phyloP scores from a whole-genome alignment of 257 asterid genomes.

The Scutellaria barbata region DNA sequence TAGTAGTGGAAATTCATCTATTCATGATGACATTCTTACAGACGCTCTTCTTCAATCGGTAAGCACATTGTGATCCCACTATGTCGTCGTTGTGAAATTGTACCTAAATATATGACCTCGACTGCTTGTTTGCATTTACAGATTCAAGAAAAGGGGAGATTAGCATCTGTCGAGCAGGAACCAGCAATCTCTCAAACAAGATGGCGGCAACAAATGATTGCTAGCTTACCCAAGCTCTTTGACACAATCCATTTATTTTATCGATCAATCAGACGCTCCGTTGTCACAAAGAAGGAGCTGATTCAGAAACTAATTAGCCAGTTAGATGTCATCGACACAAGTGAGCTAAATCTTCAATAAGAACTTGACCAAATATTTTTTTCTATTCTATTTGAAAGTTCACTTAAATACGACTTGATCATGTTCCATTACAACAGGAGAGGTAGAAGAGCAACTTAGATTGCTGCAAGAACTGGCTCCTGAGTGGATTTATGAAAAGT shows the following conservation, averaged over 20 bases:
- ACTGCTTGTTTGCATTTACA: constrained; percentile 35
- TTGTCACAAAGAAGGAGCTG: constrained; percentile 71
- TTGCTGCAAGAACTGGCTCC: constrained; percentile 82
- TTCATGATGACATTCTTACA: constrained; percentile 56
- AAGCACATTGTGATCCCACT: constrained; percentile 31
- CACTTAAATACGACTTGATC: constrained; percentile 8
- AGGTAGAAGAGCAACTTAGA: constrained; percentile 71
- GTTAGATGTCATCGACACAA: constrained; percentile 52
- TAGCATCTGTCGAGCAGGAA: constrained; percentile 58
- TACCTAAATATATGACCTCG: background rate
- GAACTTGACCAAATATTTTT: background rate
- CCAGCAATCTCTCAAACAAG: constrained; percentile 93
- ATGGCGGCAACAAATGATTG: constrained; percentile 63
- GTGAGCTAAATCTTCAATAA: constrained; percentile 48
- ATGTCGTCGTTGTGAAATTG: background rate
- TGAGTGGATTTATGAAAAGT: constrained; percentile 79
- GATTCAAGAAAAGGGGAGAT: constrained; percentile 74
- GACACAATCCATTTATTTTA: constrained; percentile 63
- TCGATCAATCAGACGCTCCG: constrained; percentile 70
- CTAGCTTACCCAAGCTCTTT: constrained; percentile 71
- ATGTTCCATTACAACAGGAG: constrained; percentile 53
- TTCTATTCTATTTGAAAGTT: background rate
- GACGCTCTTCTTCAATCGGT: constrained; percentile 70
- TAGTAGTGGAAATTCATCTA: constrained; percentile 34
- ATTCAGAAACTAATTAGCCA: constrained; percentile 57